Base-by-base conservation (phyloP, 202 grass and related monocot species). In the Setaria italica region DNA sequence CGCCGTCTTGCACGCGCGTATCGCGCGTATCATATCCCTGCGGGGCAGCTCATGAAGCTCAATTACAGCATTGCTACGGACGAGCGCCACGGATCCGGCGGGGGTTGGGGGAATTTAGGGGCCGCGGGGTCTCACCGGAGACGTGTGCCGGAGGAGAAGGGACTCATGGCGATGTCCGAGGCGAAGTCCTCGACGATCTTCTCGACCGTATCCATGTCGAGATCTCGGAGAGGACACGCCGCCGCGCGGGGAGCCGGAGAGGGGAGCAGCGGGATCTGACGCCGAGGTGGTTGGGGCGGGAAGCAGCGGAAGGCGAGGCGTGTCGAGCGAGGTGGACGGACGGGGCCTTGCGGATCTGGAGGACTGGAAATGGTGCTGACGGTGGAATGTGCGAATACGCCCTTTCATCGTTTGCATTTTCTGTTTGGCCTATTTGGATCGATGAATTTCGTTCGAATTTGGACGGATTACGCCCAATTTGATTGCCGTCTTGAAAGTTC, bases 11-110 rank as follows among this genome's bases (percentile, higher is more conserved):
- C 88, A 87, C 57, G 91, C 86, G 63, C 95, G 93, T 90, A 98
- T 98, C 67, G 95, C 90, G 74, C 93, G 89, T 88, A 98, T 98
- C 93, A 98, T 98, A 80, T 98, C 96, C 93, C 96, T 98, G 93
- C 79, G 80, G 59, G 85, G 62, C 47, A 72, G 41, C 77, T 47
- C 82, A 60, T 3, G 11, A 55, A 50, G 16, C 66, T 4, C 30
- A 6, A 9, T 74, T 19, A 46, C 32, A 11, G n/a, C 83, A 73
- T 78, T 82, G 72, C 20, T 2, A 7, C 7, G 16, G 17, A 4
- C 13, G 14, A 67, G 20, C 67, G 30, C 5, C 41, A 29, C 21
- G 70, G 77, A 70, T 89, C 82, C 49, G n/a, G 33, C n/a, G 45
- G 7, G 8, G 62, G 8, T 25, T 20, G 10, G 34, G 55, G 17